These are phyloP conservation scores for Ascochyta koolunga DNA, from an alignment of 2,329 filamentous ascomycete species.

Conservation along the genomic window DNA sequence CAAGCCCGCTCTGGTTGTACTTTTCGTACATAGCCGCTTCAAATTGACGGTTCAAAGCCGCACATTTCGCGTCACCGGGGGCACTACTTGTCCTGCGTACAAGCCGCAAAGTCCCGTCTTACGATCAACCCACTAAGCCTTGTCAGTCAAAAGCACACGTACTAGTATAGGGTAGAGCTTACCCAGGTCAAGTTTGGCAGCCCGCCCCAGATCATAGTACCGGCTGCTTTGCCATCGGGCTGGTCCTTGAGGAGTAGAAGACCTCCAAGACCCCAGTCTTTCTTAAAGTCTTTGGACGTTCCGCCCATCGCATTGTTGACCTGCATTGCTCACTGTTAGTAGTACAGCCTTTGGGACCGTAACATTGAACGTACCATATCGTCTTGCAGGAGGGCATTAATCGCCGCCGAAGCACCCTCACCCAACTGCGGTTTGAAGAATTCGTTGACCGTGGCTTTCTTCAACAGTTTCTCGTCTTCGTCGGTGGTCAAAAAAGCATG, in stretches of 20 bases:
- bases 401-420: slow-evolving; percentile 9
- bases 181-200: slow-evolving; percentile 44
- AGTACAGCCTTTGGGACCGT: not conserved
- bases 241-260: slow-evolving; percentile 30
- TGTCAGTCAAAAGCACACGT: not conserved
- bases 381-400: slow-evolving; percentile 47
- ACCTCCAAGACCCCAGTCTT: slow-evolving; percentile 43
- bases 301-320: slow-evolving; percentile 35
- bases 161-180: slow-evolving; percentile 7
- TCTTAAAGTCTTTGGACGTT: slow-evolving; percentile 17
- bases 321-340: slow-evolving; percentile 9
- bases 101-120: slow-evolving; percentile 39
- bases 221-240: slow-evolving; percentile 29
- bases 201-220: slow-evolving; percentile 44
- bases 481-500: slow-evolving; percentile 32
- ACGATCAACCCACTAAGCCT: slow-evolving; percentile 39
- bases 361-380: slow-evolving; percentile 16
- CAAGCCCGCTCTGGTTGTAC: slow-evolving; percentile 13
- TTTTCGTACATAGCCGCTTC: slow-evolving; percentile 29
- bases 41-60: slow-evolving; percentile 24
- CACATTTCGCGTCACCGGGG: slow-evolving; percentile 34
- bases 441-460: slow-evolving; percentile 30
- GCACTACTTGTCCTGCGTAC: slow-evolving; percentile 38
- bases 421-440: slow-evolving; percentile 44
- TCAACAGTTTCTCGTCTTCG: slow-evolving; percentile 34